These are phyloP conservation scores for Fusarium gaditjirri DNA, from an alignment of 2,329 filamentous ascomycete genomes.

Conservation along the genomic window DNA sequence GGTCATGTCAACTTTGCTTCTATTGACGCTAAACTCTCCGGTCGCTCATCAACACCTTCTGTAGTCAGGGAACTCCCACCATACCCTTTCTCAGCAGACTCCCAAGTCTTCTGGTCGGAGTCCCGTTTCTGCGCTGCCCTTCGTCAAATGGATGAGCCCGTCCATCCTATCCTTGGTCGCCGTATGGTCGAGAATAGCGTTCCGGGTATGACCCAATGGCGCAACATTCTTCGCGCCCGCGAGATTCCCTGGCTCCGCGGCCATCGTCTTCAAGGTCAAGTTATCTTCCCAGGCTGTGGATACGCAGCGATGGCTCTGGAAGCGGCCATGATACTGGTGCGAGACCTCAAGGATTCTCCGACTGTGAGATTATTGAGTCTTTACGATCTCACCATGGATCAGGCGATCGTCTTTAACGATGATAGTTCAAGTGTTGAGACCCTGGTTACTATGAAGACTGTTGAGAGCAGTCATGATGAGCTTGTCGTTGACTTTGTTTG, in stretches of 20 bases:
- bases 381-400: conserved; percentile 3
- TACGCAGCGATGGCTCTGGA: conserved; percentile 15
- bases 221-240: not conserved
- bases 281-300: conserved; percentile 16
- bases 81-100: conserved; percentile 1
- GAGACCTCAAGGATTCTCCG: not conserved
- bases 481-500: conserved; percentile 2
- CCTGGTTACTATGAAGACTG: conserved; percentile 1
- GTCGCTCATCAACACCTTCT: not conserved
- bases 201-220: conserved; percentile 7
- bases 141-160: not conserved
- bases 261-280: conserved; percentile 16
- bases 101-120: not conserved
- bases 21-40: not conserved
- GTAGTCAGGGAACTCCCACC: not conserved
- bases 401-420: conserved; percentile 15
- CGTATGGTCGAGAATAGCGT: not conserved
- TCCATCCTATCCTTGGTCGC: not conserved
- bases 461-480: not conserved
- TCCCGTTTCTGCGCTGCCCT: not conserved
- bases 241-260: conserved; percentile 12
- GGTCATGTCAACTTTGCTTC: not conserved
- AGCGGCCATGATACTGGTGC: not conserved
- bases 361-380: conserved; percentile 2
- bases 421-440: conserved; percentile 7